Percentiles rank a stretch among this genome's conserved stretches.
Evolutionary conservation across 129 eudicot genomes (phyloP).

Genomic region (Gnaphalium uliginosum): DNA sequence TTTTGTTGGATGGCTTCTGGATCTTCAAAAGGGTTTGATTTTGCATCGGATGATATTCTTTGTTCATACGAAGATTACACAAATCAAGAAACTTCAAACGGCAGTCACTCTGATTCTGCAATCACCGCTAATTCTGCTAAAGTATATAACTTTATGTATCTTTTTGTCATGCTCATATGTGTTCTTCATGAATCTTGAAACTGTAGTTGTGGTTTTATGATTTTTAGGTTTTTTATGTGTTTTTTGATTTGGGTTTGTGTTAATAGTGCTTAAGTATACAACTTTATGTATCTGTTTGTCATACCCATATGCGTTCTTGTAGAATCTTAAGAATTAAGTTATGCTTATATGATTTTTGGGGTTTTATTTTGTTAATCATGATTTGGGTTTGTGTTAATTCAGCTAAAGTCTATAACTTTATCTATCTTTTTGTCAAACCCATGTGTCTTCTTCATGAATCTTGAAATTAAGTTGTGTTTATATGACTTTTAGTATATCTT

Average conservation of each 20-base stretch:
- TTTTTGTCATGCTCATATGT: not conserved
- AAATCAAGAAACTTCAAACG: slow-evolving; percentile 58
- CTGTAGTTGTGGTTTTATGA: not conserved
- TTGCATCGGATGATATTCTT: slow-evolving; percentile 84
- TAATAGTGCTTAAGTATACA: not conserved
- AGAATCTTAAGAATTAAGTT: not conserved
- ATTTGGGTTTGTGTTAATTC: slow-evolving; percentile 3
- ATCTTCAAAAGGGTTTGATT: slow-evolving; percentile 77
- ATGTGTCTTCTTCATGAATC: no score
- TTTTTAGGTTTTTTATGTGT: not conserved
- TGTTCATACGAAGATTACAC: slow-evolving; percentile 85
- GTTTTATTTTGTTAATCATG: not conserved
- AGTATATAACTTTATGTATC: slow-evolving; percentile 37
- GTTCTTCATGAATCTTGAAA: not conserved
- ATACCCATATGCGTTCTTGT: not conserved
- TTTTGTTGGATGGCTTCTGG: slow-evolving; percentile 73
- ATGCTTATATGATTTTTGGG: not conserved
- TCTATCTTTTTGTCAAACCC: not conserved
- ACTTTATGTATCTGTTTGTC: not conserved
- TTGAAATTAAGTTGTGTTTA: no score
- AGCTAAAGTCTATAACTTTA: not conserved
- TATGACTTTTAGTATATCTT: not conserved
- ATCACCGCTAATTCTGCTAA: slow-evolving; percentile 47
- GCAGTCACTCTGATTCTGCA: slow-evolving; percentile 59
- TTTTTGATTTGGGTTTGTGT: not conserved